Evolutionary conservation across 257 asterid species (phyloP).

Genomic region (Petunia axillaris): DNA sequence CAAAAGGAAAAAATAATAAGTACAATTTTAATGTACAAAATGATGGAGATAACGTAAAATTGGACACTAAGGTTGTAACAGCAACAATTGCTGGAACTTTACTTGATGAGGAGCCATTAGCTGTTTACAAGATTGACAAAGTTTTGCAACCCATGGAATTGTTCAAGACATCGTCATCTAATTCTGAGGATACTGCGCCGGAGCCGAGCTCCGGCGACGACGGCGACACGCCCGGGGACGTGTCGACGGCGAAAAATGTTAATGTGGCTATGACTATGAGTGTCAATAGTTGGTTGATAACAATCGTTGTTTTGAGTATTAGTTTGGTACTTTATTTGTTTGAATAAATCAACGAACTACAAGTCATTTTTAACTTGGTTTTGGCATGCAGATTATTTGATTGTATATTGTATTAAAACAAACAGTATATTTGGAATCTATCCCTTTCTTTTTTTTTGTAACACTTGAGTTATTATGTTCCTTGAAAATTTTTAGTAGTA

Average conservation of each 20-base stretch:
- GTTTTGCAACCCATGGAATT: constrained; percentile 78
- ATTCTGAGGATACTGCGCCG: constrained; percentile 49
- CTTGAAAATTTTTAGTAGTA: background rate
- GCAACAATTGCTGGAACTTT: constrained; percentile 76
- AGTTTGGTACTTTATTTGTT: background rate
- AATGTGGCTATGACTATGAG: constrained; percentile 23
- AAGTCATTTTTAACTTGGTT: background rate
- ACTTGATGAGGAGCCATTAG: constrained; percentile 79
- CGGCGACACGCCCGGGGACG: constrained; percentile 38
- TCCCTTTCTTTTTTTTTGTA: background rate
- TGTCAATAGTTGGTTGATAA: constrained; percentile 13
- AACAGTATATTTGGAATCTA: background rate
- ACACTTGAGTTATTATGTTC: background rate
- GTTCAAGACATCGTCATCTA: constrained; percentile 63
- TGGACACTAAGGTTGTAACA: constrained; percentile 70
- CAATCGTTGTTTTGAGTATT: background rate
- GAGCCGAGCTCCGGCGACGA: constrained; percentile 58
- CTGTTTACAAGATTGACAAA: constrained; percentile 70
- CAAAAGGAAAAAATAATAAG: constrained; percentile 75
- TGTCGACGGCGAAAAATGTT: constrained; percentile 35
- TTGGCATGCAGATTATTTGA: background rate
- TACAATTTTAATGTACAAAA: constrained; percentile 70
- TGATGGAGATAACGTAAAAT: constrained; percentile 75
- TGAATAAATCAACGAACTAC: background rate
- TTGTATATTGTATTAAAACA: background rate